Evolutionary conservation across 1,139 yeast genomes (phyloP).

Genomic region (Pichia sp.): DNA sequence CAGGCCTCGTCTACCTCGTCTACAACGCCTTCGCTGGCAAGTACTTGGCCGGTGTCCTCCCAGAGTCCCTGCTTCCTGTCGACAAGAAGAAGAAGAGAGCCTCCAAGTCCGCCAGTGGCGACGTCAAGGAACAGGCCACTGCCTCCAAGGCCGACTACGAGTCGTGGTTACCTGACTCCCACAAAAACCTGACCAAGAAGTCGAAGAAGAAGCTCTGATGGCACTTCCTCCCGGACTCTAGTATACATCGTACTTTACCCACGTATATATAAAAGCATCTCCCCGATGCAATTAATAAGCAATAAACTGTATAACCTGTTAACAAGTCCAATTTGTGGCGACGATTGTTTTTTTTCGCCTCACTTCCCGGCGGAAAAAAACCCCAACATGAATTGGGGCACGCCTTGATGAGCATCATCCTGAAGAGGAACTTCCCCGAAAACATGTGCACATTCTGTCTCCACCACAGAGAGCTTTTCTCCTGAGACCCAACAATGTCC

Average conservation of each 20-base stretch:
- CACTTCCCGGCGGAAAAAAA: no score
- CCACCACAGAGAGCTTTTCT: no score
- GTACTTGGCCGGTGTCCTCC: slow-evolving; percentile 37
- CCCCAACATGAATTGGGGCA: no score
- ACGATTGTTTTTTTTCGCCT: no score
- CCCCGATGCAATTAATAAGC: background rate
- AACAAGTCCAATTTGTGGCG: background rate
- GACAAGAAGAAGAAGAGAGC: slow-evolving; percentile 36
- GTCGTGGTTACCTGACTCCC: slow-evolving; percentile 57
- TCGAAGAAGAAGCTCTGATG: slow-evolving; percentile 14
- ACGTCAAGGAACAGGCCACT: slow-evolving; percentile 28
- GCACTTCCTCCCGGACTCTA: background rate
- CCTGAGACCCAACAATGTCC: slow-evolving; percentile 8
- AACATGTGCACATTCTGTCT: no score
- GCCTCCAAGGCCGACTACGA: slow-evolving; percentile 38
- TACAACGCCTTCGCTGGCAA: slow-evolving; percentile 44
- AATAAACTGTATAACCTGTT: background rate
- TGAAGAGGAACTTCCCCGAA: no score
- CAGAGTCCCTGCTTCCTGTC: slow-evolving; percentile 32
- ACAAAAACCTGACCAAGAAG: slow-evolving; percentile 24
- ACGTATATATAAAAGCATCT: background rate
- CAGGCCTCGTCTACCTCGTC: slow-evolving; percentile 44
- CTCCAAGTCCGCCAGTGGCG: slow-evolving; percentile 36
- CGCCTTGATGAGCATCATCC: no score
- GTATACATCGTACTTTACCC: background rate